Base-by-base conservation (phyloP, 371 early-diverging fungal species). In the Dichotomocladium elegans region DNA sequence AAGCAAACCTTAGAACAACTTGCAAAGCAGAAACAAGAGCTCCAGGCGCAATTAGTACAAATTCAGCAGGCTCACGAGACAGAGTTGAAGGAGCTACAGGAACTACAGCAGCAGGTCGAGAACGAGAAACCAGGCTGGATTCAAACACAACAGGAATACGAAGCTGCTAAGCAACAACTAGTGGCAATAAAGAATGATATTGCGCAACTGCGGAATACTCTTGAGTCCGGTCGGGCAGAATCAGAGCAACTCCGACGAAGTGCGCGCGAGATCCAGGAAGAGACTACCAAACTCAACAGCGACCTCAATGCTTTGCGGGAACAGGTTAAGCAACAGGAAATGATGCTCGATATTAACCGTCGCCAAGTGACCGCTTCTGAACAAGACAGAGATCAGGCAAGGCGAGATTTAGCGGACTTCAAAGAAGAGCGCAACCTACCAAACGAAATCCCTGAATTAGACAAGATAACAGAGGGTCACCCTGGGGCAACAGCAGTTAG, bases 361-460 rank as follows among this genome's bases (percentile, higher is more conserved):
- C 60, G 68, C 7, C 78, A 78, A 58, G 74, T 74, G 0, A 72
- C 70, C n/a, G 74, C 78, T 8, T 68, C 74, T 41, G 78, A 72
- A 25, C 66, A 70, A 41, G 78, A 78, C 41, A 50, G 72, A 6
- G 59, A 72, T 9, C 63, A 63, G 41, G 73, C 68, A 2, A 62
- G 63, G 25, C 63, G 71, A 11, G 52, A 76, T 53, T 41, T 76
- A 7, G 58, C 51, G 21, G 77, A 76, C 41, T 65, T 61, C 25
- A 66, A 68, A 40, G 56, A 58, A 12, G 69, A 70, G 30, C 70
- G 53, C 15, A 55, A 47, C 21, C 31, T 58, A 3, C 35, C 51
- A 3, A 42, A 58, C 12, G 22, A 34, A 29, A 14, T 43, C 0
- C 17, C 21, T 11, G 37, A 37, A 37, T n/a, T 21, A 37, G 37